A percentile compares a stretch with the other conserved stretches of the same genome.
phyloP scores from a whole-genome alignment of 169 alveolate species.

The Plasmodium knowlesi region DNA sequence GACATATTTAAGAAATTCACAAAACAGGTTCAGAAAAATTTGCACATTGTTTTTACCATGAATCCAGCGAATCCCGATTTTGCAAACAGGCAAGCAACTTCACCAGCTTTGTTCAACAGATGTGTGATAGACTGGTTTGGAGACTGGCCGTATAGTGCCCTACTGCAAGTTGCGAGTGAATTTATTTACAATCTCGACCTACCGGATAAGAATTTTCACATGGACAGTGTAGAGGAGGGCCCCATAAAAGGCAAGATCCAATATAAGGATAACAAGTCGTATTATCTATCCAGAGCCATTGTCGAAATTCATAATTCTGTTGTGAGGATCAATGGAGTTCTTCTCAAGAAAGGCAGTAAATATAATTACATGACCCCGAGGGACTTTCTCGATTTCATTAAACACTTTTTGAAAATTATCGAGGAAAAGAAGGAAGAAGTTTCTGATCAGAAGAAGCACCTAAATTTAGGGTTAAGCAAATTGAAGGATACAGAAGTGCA shows the following conservation, averaged over 20 bases:
- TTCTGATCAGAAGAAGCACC: slow-evolving; percentile 93
- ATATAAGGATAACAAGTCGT: slow-evolving; percentile 34
- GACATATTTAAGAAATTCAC: slow-evolving; percentile 96
- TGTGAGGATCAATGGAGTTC: slow-evolving; percentile 28
- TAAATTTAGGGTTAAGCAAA: slow-evolving; percentile 96
- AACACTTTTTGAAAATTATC: slow-evolving; percentile 93
- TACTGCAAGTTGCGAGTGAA: slow-evolving; percentile 95
- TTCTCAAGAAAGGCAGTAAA: slow-evolving; percentile 66
- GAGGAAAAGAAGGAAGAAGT: slow-evolving; percentile 93
- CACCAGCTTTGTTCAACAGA: slow-evolving; percentile 98
- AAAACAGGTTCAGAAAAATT: slow-evolving; percentile 94
- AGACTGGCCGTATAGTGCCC: slow-evolving; percentile 96
- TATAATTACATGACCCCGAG: slow-evolving; percentile 89
- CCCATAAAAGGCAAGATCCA: slow-evolving; percentile 65
- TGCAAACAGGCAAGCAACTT: slow-evolving; percentile 95
- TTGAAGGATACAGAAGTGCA: slow-evolving; percentile 93
- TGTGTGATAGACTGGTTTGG: slow-evolving; percentile 99
- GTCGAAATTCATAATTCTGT: slow-evolving; percentile 68
- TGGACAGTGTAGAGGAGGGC: slow-evolving; percentile 55
- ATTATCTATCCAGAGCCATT: slow-evolving; percentile 69
- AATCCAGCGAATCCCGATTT: slow-evolving; percentile 99
- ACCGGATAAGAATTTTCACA: slow-evolving; percentile 68
- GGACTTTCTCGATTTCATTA: slow-evolving; percentile 96
- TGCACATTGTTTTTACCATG: slow-evolving; percentile 99
- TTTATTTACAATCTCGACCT: slow-evolving; percentile 85